Evolutionary conservation across 331 rosid genomes (phyloP), one percentile per base, ranked within the genome.

Genomic region (Saraca asoca): DNA sequence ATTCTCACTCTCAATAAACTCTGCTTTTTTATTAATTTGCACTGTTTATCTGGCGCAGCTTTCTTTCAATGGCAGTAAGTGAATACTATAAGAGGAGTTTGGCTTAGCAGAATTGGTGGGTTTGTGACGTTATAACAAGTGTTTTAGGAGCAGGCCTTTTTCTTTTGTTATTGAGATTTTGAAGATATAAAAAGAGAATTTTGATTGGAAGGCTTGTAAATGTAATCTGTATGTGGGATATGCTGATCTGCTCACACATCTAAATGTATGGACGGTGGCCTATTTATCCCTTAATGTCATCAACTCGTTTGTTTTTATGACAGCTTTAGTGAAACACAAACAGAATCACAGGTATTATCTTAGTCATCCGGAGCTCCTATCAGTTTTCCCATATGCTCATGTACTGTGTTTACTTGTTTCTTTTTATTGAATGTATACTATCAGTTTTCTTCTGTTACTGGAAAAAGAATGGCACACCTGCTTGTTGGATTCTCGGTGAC

Each of bases 291-390:
- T n/a, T 0, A 49, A 39, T 29, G 5, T 68, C n/a, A 70, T 78
- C 72, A 69, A 42, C 70, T 68, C 50, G 59, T 42, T 50, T 78
- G 72, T 78, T 44, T 55, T 54, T 61, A 16, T 39, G 90, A 84
- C 70, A 85, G 83, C 16, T 94, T 94, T 59, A 90, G 98, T 62
- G 98, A 94, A 80, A 86, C 96, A 53, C 97, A 90, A 77, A 87
- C 96, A 0, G 97, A 94, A 16, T 94, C 98, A 63, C 98, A 94
- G 98, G 98, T 94, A 75, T 82, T 51, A 43, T 68, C 69, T 46
- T 51, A 19, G 58, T 61, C 57, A 39, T 48, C 44, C 53, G 11
- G 34, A 11, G 19, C 57, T 77, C 64, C 66, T 13, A 52, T 62
- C 78, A 52, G 38, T 42, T 37, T 33, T 74, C 63, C 12, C n/a